Base-by-base conservation (phyloP, 257 asterid species). In the Anisodus tanguticus region DNA sequence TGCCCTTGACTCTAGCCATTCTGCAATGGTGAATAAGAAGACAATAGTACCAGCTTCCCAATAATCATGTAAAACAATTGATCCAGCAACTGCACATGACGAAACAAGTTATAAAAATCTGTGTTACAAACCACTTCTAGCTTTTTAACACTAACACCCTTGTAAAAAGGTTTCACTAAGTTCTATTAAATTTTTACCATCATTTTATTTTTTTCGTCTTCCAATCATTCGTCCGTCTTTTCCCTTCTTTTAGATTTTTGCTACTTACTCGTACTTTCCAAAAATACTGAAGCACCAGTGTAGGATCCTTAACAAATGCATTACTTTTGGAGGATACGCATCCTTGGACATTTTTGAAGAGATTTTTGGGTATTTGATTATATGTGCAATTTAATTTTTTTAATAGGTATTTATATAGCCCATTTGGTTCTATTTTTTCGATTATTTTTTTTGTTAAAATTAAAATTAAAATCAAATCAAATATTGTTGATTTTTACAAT, bases 41-140 rank as follows among this genome's bases (percentile, higher is more conserved):
- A 95, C 98, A 54, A 95, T 94, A 1, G 98, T 91, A 1, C 86
- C 98, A 57, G 99, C 99, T 90, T 95, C 99, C 98, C 95, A 93
- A 86, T 90, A 95, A 80, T 95, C 99, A 4, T 80, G 86, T 35
- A 95, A 88, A 80, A 88, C 97, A 58, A 92, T 82, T 10, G 99
- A 94, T 82, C 99, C 99, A 2, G 81, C 89, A 87, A 95, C 99
- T 94, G 93, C 84, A 87, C 81, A 77, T 77, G 26, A 26, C 81
- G 53, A 55, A 8, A 55, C 41, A 47, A 51, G 81, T 12, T 15
- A 31, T 66, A 69, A 35, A 1, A 39, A 15, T 15, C 13, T 13
- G 66, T 1, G 2, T 10, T 1, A 26, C 70, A 9, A 26, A 26
- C n/a, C 49, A 12, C 31, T 66, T 66, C 47, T 66, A 10, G 19